Percentiles rank a stretch among this genome's conserved stretches.
Evolutionary conservation across 108 stramenopile species (phyloP).

Genomic region (Stephanodiscus triporus): DNA sequence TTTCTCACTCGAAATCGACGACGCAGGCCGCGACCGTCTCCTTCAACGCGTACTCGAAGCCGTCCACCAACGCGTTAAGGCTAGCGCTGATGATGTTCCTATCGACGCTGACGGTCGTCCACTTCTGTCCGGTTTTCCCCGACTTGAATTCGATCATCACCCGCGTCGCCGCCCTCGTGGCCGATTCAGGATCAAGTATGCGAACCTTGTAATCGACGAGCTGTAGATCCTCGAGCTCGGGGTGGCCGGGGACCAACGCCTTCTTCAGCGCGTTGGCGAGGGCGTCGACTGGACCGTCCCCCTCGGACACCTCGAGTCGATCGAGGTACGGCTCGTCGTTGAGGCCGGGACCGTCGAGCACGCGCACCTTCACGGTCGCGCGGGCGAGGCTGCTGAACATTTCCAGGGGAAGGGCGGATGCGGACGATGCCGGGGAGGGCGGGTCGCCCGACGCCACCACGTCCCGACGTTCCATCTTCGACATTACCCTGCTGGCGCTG

Average conservation of each 20-base stretch:
- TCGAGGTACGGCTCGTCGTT: constrained; percentile 52
- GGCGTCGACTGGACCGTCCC: constrained; percentile 94
- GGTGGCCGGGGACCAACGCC: constrained; percentile 82
- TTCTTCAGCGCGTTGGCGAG: constrained; percentile 78
- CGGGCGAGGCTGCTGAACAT: constrained; percentile 51
- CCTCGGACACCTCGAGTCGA: constrained; percentile 85
- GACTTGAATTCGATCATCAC: constrained; percentile 89
- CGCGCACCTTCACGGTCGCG: constrained; percentile 90
- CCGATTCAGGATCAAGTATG: constrained; percentile 88
- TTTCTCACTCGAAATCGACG: constrained; percentile 26
- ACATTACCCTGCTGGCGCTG: constrained; percentile 73
- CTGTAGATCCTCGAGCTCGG: constrained; percentile 66
- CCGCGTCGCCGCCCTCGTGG: constrained; percentile 88
- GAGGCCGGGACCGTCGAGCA: constrained; percentile 34
- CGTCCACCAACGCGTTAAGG: constrained; percentile 91
- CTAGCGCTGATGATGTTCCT: constrained; percentile 92
- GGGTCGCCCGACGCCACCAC: neutral
- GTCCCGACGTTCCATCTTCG: constrained; percentile 43
- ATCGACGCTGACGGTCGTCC: constrained; percentile 95
- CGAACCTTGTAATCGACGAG: constrained; percentile 95
- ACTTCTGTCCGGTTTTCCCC: constrained; percentile 49
- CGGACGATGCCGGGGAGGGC: neutral
- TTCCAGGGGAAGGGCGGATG: neutral
- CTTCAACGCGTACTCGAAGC: constrained; percentile 90
- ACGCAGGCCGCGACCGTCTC: constrained; percentile 34